Percentiles rank a stretch among this genome's conserved stretches.
These are phyloP conservation scores for Ceratonia siliqua DNA, from an alignment of 306 rosid species.

Conservation along the genomic window DNA sequence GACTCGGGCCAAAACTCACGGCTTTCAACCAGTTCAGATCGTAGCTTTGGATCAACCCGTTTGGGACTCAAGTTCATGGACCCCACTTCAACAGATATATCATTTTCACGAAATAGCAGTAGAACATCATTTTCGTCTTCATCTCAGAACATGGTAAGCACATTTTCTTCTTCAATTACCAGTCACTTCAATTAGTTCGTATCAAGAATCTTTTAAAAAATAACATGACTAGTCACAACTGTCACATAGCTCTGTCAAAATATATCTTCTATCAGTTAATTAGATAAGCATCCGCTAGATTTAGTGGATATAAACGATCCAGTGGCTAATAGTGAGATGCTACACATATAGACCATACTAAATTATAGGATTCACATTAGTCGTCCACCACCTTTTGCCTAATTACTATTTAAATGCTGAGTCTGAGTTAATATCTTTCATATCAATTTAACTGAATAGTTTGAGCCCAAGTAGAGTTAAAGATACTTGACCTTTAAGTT, in stretches of 20 bases:
- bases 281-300: neutral
- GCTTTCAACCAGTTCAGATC: constrained; percentile 75
- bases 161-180: neutral
- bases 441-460: neutral
- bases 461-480: neutral
- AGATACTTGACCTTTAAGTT: neutral
- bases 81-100: constrained; percentile 46
- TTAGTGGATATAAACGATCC: neutral
- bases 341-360: neutral
- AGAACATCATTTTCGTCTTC: constrained; percentile 64
- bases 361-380: neutral
- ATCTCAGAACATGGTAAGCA: constrained; percentile 64
- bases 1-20: constrained; percentile 54
- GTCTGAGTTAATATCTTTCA: neutral
- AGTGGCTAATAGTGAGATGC: neutral
- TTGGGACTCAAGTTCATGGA: constrained; percentile 42
- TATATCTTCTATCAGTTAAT: constrained; percentile 3
- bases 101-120: constrained; percentile 56
- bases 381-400: neutral
- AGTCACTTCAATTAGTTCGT: neutral
- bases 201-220: neutral
- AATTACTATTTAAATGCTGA: too few species aligned
- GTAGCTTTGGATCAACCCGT: constrained; percentile 54
- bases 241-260: neutral
- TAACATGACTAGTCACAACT: neutral